A percentile compares a stretch with the other conserved stretches of the same genome.
These are phyloP conservation scores for Camellia sinensis DNA, from an alignment of 148 eudicot genomes.

Conservation along the genomic window DNA sequence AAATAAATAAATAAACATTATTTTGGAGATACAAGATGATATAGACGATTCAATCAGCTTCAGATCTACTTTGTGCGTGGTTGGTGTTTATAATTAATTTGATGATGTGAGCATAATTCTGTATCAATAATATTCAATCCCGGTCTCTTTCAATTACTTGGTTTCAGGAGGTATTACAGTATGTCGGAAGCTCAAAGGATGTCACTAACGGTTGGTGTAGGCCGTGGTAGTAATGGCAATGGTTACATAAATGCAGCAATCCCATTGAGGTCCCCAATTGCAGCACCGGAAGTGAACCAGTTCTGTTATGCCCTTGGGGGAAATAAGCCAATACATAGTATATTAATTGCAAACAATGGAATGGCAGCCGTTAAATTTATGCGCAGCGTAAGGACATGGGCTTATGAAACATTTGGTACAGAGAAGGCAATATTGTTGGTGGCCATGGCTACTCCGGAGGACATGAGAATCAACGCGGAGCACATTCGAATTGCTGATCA, in stretches of 20 bases:
- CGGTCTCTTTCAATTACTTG: background rate
- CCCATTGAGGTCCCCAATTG: conserved; percentile 48
- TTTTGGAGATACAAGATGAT: background rate
- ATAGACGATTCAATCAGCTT: background rate
- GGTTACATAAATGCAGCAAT: conserved; percentile 55
- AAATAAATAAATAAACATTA: no score
- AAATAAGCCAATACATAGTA: conserved; percentile 79
- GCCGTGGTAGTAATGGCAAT: conserved; percentile 32
- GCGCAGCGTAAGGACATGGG: conserved; percentile 89
- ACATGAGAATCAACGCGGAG: conserved; percentile 98
- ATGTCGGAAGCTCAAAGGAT: conserved; percentile 37
- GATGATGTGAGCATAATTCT: background rate
- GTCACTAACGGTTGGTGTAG: conserved; percentile 33
- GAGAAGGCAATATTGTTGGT: conserved; percentile 95
- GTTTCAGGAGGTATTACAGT: conserved; percentile 25
- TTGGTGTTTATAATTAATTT: background rate
- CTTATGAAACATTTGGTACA: conserved; percentile 92
- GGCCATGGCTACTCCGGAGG: conserved; percentile 99
- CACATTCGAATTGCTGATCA: conserved; percentile 98
- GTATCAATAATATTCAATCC: background rate
- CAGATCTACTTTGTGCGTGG: background rate
- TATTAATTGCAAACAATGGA: conserved; percentile 96
- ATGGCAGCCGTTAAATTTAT: conserved; percentile 99
- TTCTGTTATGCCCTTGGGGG: conserved; percentile 89
- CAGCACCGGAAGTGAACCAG: conserved; percentile 57